Conservation (phyloP, 1,139 yeast species). For the Yamadazyma taylorii region DNA sequence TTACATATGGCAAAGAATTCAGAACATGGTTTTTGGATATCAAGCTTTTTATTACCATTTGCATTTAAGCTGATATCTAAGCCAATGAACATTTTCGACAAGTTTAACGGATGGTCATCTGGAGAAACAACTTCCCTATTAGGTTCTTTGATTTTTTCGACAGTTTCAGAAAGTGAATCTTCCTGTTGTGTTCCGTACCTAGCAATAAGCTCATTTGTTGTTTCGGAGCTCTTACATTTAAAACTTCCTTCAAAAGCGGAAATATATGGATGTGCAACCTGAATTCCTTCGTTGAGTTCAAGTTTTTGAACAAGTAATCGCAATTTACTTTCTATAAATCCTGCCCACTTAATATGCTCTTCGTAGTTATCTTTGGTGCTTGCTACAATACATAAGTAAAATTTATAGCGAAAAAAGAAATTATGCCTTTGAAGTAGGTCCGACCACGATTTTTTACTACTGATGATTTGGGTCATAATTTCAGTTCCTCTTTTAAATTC, state of each 20-base stretch:
- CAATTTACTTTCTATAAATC: conserved; percentile 86
- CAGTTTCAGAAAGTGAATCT: conserved; percentile 24
- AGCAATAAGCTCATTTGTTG: too few relatives aligned
- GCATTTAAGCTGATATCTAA: conserved; percentile 55
- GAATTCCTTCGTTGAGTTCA: conserved; percentile 73
- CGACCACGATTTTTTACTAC: conserved; percentile 68
- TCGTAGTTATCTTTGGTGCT: conserved; percentile 65
- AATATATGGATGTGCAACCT: conserved; percentile 86
- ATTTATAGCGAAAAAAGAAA: conserved; percentile 80
- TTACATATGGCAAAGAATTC: conserved; percentile 84
- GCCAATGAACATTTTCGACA: conserved; percentile 82
- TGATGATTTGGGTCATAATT: conserved; percentile 65
- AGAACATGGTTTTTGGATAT: conserved; percentile 87
- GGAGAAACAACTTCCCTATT: conserved; percentile 9
- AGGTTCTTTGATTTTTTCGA: conserved; percentile 13
- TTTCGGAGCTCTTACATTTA: too few relatives aligned
- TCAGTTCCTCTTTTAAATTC: conserved; percentile 78
- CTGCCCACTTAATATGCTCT: conserved; percentile 87
- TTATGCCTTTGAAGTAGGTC: conserved; percentile 76
- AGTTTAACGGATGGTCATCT: conserved; percentile 41
- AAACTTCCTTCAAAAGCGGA: conserved; percentile 66
- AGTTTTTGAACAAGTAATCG: conserved; percentile 79
- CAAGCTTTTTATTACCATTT: conserved; percentile 63
- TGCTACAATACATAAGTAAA: conserved; percentile 80
- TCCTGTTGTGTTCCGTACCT: too few relatives aligned